Conservation (phyloP, 768 basidiomycete genomes). For the Trametes meyenii region DNA sequence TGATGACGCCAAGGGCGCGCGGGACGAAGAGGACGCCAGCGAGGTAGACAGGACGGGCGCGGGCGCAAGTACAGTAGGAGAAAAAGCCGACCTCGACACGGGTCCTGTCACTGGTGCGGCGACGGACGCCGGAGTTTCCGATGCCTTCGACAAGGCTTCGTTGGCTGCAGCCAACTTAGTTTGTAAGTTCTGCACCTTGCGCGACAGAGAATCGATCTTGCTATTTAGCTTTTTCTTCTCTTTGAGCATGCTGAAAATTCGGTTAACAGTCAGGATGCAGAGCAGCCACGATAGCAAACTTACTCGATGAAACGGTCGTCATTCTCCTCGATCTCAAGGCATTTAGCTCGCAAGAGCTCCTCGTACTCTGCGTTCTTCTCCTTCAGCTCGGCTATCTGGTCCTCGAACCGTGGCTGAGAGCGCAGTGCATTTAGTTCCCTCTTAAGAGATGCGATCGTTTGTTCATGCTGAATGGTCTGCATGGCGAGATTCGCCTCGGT, state of each 20-base stretch:
- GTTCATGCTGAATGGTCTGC: conserved; percentile 67
- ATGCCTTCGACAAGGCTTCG: conserved; percentile 1
- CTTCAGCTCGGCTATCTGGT: conserved; percentile 59
- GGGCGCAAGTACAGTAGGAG: conserved; percentile 20
- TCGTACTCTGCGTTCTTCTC: conserved; percentile 80
- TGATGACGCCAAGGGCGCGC: conserved; percentile 15
- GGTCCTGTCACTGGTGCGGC: conserved; percentile 18
- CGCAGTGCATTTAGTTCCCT: conserved; percentile 56
- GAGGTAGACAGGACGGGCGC: conserved; percentile 17
- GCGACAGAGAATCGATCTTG: conserved; percentile 71
- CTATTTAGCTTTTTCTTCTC: conserved; percentile 75
- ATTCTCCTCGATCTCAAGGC: conserved; percentile 80
- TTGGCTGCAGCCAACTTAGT: conserved; percentile 59
- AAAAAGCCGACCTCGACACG: conserved; percentile 28
- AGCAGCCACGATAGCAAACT: conserved; percentile 31
- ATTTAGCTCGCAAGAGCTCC: conserved; percentile 66
- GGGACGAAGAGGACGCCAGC: conserved; percentile 8
- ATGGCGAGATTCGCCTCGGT: conserved; percentile 67
- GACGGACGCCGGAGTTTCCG: conserved; percentile 18
- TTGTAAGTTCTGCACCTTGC: conserved; percentile 75
- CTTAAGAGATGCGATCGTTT: conserved; percentile 59
- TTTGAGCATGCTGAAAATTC: conserved; percentile 61
- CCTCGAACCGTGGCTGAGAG: conserved; percentile 57
- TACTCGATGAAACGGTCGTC: conserved; percentile 82
- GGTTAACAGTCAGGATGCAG: background rate